phyloP scores from a whole-genome alignment of 2,329 filamentous ascomycete species.

The Colletotrichum trifolii region DNA sequence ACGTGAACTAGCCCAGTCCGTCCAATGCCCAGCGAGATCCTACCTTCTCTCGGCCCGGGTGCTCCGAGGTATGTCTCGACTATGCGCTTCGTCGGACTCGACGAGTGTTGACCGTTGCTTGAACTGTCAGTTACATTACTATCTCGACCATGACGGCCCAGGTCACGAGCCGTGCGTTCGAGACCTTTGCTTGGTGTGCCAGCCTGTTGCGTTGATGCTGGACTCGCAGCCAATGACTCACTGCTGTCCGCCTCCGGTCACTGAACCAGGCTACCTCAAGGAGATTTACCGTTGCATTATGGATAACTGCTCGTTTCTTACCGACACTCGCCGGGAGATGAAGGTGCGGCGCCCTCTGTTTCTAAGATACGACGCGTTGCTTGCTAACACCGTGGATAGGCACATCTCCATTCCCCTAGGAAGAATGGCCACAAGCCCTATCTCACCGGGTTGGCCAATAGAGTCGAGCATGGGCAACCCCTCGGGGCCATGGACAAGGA shows the following conservation, averaged over 20 bases:
- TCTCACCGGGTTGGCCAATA: slow-evolving; percentile 18
- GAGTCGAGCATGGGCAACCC: slow-evolving; percentile 24
- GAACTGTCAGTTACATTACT: slow-evolving; percentile 30
- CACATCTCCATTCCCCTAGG: slow-evolving; percentile 30
- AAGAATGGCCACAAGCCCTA: slow-evolving; percentile 35
- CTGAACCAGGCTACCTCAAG: slow-evolving; percentile 30
- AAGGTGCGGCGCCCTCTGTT: slow-evolving; percentile 15
- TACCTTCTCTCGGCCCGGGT: slow-evolving; percentile 29
- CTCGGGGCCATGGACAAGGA: slow-evolving; percentile 33
- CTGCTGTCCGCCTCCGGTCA: slow-evolving; percentile 33
- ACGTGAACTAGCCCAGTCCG: slow-evolving; percentile 25
- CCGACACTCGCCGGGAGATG: slow-evolving; percentile 33
- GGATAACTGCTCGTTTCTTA: slow-evolving; percentile 34
- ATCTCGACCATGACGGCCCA: slow-evolving; percentile 34
- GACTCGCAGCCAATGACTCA: slow-evolving; percentile 31
- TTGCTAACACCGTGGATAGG: not conserved
- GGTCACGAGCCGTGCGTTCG: slow-evolving; percentile 34
- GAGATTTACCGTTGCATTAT: slow-evolving; percentile 36
- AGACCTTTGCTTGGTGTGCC: slow-evolving; percentile 31
- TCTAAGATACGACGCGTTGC: not conserved
- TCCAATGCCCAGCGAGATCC: slow-evolving; percentile 22
- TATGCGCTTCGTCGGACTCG: not conserved
- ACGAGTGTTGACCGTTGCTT: slow-evolving; percentile 10
- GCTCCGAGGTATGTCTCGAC: slow-evolving; percentile 28
- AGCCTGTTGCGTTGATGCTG: slow-evolving; percentile 24